These are phyloP conservation scores for Zygoascus ofunaensis DNA, from an alignment of 805 yeast species.

Conservation along the genomic window DNA sequence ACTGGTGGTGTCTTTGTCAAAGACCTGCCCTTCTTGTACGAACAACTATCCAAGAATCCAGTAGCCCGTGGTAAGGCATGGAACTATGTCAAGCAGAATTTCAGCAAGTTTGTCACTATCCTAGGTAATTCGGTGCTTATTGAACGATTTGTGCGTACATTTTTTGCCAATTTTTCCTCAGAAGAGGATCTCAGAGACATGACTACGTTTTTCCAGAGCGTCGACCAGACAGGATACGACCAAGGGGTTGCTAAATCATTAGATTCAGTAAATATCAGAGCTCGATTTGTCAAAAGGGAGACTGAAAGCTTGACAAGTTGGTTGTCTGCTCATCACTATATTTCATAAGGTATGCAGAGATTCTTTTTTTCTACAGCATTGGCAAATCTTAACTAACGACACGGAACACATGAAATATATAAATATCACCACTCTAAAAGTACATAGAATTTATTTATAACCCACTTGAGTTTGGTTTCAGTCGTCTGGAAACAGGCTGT, in stretches of 20 bases:
- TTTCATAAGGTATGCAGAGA: no score
- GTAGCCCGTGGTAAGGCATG: constrained; percentile 39
- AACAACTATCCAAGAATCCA: background rate
- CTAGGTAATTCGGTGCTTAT: constrained; percentile 77
- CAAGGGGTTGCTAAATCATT: constrained; percentile 47
- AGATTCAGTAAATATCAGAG: constrained; percentile 44
- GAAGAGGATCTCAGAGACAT: constrained; percentile 45
- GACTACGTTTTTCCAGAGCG: constrained; percentile 38
- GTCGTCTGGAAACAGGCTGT: constrained; percentile 20
- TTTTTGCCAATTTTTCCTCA: constrained; percentile 54
- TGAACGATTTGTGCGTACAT: constrained; percentile 57
- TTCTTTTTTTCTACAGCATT: no score
- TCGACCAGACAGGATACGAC: constrained; percentile 48
- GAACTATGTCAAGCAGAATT: constrained; percentile 61
- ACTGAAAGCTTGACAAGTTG: constrained; percentile 34
- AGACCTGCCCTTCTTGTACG: constrained; percentile 44
- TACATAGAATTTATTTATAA: no score
- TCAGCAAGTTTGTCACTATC: constrained; percentile 56
- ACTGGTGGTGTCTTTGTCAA: constrained; percentile 38
- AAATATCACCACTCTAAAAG: no score
- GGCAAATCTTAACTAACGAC: no score
- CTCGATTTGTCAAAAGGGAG: constrained; percentile 45
- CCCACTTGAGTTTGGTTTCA: background rate
- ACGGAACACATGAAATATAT: no score
- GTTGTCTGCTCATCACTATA: constrained; percentile 25